These are phyloP conservation scores for Lipomyces orientalis DNA, from an alignment of 805 yeast species.

Conservation along the genomic window DNA sequence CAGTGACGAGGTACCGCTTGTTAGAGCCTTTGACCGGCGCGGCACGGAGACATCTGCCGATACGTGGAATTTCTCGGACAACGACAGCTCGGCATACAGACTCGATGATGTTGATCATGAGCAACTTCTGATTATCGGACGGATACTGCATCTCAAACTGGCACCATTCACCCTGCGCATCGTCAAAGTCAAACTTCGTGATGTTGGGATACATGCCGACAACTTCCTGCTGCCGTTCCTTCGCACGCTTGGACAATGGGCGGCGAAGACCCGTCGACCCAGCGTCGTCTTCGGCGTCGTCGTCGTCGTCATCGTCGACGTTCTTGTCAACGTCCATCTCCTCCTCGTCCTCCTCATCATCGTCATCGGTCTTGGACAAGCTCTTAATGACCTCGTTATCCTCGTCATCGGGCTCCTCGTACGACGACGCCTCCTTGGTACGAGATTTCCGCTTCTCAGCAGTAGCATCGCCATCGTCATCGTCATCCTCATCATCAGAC, in stretches of 20 bases:
- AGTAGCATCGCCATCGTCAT: constrained; percentile 64
- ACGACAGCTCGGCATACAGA: constrained; percentile 87
- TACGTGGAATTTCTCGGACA: constrained; percentile 87
- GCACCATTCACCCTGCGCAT: constrained; percentile 88
- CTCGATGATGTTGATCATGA: constrained; percentile 97
- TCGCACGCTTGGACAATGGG: constrained; percentile 63
- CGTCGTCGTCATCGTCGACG: constrained; percentile 51
- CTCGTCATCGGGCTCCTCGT: constrained; percentile 94
- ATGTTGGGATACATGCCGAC: constrained; percentile 74
- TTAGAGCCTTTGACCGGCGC: constrained; percentile 30
- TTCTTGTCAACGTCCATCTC: constrained; percentile 42
- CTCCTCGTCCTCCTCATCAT: constrained; percentile 46
- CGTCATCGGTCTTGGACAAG: constrained; percentile 70
- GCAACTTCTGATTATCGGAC: constrained; percentile 85
- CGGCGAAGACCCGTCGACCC: constrained; percentile 46
- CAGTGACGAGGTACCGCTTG: constrained; percentile 81
- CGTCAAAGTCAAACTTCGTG: constrained; percentile 87
- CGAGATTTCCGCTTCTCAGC: constrained; percentile 66
- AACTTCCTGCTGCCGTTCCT: constrained; percentile 85
- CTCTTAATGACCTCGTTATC: constrained; percentile 90
- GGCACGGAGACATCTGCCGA: constrained; percentile 74
- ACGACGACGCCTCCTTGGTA: constrained; percentile 85
- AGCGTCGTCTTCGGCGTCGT: constrained; percentile 52
- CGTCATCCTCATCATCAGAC: constrained; percentile 51
- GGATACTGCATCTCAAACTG: constrained; percentile 82